These are phyloP conservation scores for Talaromyces amestolkiae DNA, from an alignment of 2,329 filamentous ascomycete genomes.

Conservation along the genomic window DNA sequence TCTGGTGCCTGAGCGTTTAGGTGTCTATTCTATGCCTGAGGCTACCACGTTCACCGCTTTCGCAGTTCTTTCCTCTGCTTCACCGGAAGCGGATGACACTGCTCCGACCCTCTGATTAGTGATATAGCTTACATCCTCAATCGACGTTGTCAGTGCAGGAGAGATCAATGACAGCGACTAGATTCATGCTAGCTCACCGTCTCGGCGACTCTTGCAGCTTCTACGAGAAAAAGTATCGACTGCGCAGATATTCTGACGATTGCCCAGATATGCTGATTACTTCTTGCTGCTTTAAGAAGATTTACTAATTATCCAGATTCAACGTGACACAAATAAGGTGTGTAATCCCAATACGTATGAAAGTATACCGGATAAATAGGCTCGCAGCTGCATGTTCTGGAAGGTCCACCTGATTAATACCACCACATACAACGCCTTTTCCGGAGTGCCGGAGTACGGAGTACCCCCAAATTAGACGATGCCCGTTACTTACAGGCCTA, in stretches of 20 bases:
- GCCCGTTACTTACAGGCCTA: neutral
- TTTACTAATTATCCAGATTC: neutral
- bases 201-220: neutral
- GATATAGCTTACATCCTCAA: neutral
- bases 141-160: neutral
- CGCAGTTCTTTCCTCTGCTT: neutral
- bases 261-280: neutral
- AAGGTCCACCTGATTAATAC: neutral
- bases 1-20: neutral
- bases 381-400: neutral
- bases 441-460: neutral
- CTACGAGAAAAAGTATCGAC: neutral
- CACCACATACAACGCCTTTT: neutral
- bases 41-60: neutral
- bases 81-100: constrained; percentile 14
- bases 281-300: neutral
- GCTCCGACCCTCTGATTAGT: neutral
- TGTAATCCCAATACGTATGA: constrained; percentile 4
- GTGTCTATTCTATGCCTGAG: neutral
- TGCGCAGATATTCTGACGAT: neutral
- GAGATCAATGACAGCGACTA: neutral
- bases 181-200: neutral
- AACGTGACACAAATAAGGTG: neutral
- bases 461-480: neutral
- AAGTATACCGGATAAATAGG: constrained; percentile 5